Evolutionary conservation across 148 eudicot genomes (phyloP).

Genomic region (Vaccinium macrocarpon): DNA sequence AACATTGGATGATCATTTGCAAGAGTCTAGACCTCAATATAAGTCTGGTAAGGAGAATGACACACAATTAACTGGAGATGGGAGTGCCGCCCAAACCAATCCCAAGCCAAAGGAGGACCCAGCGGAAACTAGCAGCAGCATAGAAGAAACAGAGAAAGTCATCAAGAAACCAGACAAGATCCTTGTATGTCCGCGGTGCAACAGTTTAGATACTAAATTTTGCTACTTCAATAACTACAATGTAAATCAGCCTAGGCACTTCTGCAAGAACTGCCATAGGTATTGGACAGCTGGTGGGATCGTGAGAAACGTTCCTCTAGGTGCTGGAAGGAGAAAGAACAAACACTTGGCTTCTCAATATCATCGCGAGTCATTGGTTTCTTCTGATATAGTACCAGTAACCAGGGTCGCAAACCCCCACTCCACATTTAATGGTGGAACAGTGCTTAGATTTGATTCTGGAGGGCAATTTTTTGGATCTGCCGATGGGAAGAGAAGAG

Average conservation of each 20-base stretch:
- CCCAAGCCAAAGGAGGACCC: conserved; percentile 17
- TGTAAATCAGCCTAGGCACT: conserved; percentile 32
- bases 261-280: conserved; percentile 27
- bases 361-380: conserved; percentile 20
- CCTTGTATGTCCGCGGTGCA: conserved; percentile 49
- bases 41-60: conserved; percentile 24
- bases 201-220: conserved; percentile 46
- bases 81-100: not conserved
- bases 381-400: conserved; percentile 23
- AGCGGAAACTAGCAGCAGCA: conserved; percentile 22
- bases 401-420: conserved; percentile 17
- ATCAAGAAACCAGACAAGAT: conserved; percentile 44
- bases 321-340: conserved; percentile 48
- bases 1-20: conserved; percentile 18
- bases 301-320: conserved; percentile 44
- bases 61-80: conserved; percentile 3
- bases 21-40: conserved; percentile 6
- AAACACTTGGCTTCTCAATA: conserved; percentile 40
- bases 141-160: conserved; percentile 16
- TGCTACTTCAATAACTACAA: conserved; percentile 34
- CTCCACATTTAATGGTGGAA: conserved; percentile 20
- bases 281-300: conserved; percentile 33
- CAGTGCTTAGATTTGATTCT: conserved; percentile 28
- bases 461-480: conserved; percentile 26
- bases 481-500: not conserved